Base-by-base conservation (phyloP, 805 yeast species). In the Ascoidea rubescens region DNA sequence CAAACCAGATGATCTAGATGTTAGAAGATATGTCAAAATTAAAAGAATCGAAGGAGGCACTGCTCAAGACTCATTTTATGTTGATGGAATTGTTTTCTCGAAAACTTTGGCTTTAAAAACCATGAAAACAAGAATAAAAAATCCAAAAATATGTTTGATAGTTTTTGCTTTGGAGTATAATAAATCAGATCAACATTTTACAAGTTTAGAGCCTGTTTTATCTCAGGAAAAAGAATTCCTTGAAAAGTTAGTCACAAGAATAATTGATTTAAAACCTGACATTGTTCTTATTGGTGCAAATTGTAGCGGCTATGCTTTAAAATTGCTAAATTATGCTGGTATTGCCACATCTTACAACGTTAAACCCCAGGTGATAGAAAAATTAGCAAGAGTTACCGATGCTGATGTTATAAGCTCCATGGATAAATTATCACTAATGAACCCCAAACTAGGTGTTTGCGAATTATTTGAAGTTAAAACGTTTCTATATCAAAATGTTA, bases 131-230 rank as follows among this genome's bases (percentile, higher is more conserved):
- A 61, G 64, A 30, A 71, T 95, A 5, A 60, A 62, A 0, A 73
- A 77, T 50, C 98, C 99, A 0, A 76, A 81, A 52, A 84, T 93
- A 45, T 79, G 91, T 54, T 71, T 95, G 16, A 73, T 93, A 5
- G 82, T 89, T 72, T 93, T 93, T 60, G 96, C 97, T 0, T 68
- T 93, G 31, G 98, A 90, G 61, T 93, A 88, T 58, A 71, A 81
- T 54, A 80, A 83, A 55, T 80, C 79, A 46, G 87, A 84, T 51
- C 88, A 84, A 57, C 87, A 81, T 55, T 84, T 88, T 54, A 79
- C 88, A 65, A 85, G 95, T 61, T 69, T 90, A 52, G 85, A 87
- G 53, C 85, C 95, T 1, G 82, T 91, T 1, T 71, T 87, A 50
- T 85, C 91, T 0, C 98, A 93, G 62, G 97, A 91, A 61, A 71